Evolutionary conservation across 2,329 filamentous ascomycete species (phyloP), one percentile per base, ranked within the genome.

Genomic region (Zalaria sp.): DNA sequence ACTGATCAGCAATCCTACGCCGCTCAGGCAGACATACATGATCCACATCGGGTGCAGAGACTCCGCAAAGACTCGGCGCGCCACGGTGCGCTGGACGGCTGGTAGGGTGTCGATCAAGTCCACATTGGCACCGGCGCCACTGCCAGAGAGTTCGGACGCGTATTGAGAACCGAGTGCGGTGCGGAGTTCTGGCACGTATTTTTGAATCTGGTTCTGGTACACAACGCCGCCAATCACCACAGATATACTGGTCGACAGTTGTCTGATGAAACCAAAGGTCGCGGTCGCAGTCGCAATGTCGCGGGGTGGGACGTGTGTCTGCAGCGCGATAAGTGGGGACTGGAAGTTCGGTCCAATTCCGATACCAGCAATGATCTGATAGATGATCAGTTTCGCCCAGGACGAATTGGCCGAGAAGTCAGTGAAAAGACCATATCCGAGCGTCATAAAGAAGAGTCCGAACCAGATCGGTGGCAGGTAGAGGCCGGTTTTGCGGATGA

Each of bases 181-280:
- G 25, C 62, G 58, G 27, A 83, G 67, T 5, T 54, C 53, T 3
- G 61, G 53, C 27, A 69, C 65, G 49, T 76, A 72, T 37, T 64
- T 66, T 48, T 75, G 62, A 77, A 86, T 83, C 44, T 71, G 63
- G 53, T 86, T 85, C 60, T 84, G 77, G 61, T 87, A 85, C 29
- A 87, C 69, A 34, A 83, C 79, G 7, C 79, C 77, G 10, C 83
- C 83, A 27, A 86, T 65, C 2, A 84, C 79, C 40, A 84, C 70
- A 0, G 76, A 77, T 27, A 80, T 71, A 1, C 78, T 72, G 0
- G 75, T 81, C 9, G 75, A 76, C 4, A 86, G 62, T 49, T 80
- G 79, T 18, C 81, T 73, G 7, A 77, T 66, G 53, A 82, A 81
- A 5, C 70, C 66, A 49, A 81, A 80, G 2, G 75, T 77, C 1